Evolutionary conservation across 176 grass and related monocot species (phyloP), one percentile per base, ranked within the genome.

Genomic region (Guadua angustifolia): DNA sequence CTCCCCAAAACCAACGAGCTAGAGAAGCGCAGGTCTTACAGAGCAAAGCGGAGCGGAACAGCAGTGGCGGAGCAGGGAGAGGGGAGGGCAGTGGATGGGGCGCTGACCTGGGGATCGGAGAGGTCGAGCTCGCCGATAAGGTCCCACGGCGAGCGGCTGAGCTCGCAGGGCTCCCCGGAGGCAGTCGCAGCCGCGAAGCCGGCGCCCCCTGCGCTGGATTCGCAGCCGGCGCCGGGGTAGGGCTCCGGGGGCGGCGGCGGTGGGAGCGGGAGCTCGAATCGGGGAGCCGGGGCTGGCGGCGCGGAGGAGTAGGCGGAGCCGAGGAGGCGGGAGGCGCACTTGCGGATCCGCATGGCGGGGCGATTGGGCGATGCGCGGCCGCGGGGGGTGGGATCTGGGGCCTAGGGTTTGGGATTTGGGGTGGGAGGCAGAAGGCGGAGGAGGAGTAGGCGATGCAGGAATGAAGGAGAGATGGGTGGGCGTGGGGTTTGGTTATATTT

Each of bases 311-410:
- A 74, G 15, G 76, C 46, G 4, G 82, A 75, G 79, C 63, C 79
- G 6, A 91, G 79, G 13, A 88, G 63, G 55, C 72, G 81, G 19
- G 79, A 67, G 61, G 88, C 70, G 50, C 22, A 84, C 88, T 21
- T 88, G 39, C 75, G 74, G 74, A 94, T 91, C 79, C 74, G 75
- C 92, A 84, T 94, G 85, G 67, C 15, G 1, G 24, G 3, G 56
- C 9, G 44, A 56, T 38, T 15, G 7, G 2, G 11, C 12, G 14
- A 15, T 0, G 0, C 0, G 51, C 7, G 19, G 32, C 18, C 0
- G 29, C 1, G 12, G 33, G 38, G 6, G 18, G n/a, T 6, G 78
- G 40, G 78, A 89, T 91, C 64, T 82, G 67, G 61, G 2, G 71
- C 50, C 74, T 79, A 79, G 84, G 82, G 57, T 80, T 87, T 72